Percentiles rank a stretch among this genome's conserved stretches.
Conservation (phyloP, 2,329 filamentous ascomycete genomes). For the Fusarium xyrophilum region DNA sequence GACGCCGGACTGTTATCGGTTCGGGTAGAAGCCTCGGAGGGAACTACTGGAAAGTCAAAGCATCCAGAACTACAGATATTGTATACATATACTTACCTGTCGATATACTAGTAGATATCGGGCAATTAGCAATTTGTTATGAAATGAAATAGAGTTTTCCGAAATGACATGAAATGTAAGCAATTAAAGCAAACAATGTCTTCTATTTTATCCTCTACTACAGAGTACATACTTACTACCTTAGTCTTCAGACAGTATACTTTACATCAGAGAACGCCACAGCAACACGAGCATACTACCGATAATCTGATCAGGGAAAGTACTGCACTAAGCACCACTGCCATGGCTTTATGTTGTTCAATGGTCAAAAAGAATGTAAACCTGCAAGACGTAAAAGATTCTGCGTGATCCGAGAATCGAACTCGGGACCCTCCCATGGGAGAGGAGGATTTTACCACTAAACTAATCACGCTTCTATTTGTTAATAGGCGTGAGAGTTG, state of each 20-base stretch:
- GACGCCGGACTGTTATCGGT: constrained; percentile 11
- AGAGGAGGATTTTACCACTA: constrained; percentile 51
- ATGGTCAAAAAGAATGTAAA: background rate
- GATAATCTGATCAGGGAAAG: too few species aligned
- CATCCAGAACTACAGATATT: background rate
- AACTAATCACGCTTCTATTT: constrained; percentile 44
- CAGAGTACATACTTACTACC: too few species aligned
- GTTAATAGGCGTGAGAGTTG: background rate
- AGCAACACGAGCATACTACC: background rate
- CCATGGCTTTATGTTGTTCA: too few species aligned
- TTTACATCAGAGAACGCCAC: background rate
- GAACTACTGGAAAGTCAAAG: background rate
- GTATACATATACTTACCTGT: background rate
- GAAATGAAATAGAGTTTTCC: background rate
- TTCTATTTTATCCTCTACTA: background rate
- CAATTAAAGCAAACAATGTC: background rate
- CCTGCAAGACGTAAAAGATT: constrained; percentile 1
- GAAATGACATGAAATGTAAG: background rate
- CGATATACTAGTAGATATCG: too few species aligned
- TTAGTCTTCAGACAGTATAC: background rate
- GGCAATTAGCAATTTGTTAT: background rate
- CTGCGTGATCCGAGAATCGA: constrained; percentile 48
- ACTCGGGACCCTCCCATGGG: constrained; percentile 49
- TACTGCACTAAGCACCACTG: background rate
- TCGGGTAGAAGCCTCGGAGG: background rate